A percentile compares a stretch with the other conserved stretches of the same genome.
Evolutionary conservation across 495 filamentous ascomycete species (phyloP).

Genomic region (Aspergillus haitiensis): DNA sequence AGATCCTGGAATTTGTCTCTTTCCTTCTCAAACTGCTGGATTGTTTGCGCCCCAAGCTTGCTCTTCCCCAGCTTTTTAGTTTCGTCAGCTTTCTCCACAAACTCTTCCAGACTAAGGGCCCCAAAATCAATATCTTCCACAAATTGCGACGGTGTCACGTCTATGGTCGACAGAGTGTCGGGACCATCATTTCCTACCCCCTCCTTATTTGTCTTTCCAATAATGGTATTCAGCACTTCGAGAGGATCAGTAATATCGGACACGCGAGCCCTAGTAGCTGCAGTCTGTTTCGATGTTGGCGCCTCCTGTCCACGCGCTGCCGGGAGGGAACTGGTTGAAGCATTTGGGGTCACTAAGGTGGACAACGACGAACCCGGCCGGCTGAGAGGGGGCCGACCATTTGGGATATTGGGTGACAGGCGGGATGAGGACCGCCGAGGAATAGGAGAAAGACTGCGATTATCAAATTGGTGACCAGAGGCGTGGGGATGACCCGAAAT

Average conservation of each 20-base stretch:
- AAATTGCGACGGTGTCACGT: conserved; percentile 45
- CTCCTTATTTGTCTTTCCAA: conserved; percentile 54
- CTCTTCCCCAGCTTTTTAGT: conserved; percentile 37
- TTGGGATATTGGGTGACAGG: conserved; percentile 39
- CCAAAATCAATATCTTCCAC: conserved; percentile 76
- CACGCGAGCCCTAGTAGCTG: conserved; percentile 46
- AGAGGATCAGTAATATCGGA: conserved; percentile 68
- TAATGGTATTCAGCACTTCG: conserved; percentile 66
- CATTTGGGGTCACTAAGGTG: conserved; percentile 60
- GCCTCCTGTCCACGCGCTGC: conserved; percentile 61
- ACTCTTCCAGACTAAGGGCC: conserved; percentile 70
- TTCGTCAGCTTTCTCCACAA: conserved; percentile 51
- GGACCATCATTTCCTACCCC: conserved; percentile 16
- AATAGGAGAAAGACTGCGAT: conserved; percentile 69
- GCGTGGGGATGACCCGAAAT: conserved; percentile 71
- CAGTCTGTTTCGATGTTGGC: conserved; percentile 57
- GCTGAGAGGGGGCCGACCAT: conserved; percentile 57
- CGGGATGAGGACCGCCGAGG: conserved; percentile 60
- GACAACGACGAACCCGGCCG: conserved; percentile 69
- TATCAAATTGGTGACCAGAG: conserved; percentile 58
- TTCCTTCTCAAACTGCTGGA: conserved; percentile 84
- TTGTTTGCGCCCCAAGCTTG: conserved; percentile 62
- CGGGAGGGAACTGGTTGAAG: conserved; percentile 72
- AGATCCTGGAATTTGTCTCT: conserved; percentile 88
- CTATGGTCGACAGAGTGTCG: neutral